phyloP scores from a whole-genome alignment of 2,329 filamentous ascomycete species.

The Ophiostoma pallidulum region DNA sequence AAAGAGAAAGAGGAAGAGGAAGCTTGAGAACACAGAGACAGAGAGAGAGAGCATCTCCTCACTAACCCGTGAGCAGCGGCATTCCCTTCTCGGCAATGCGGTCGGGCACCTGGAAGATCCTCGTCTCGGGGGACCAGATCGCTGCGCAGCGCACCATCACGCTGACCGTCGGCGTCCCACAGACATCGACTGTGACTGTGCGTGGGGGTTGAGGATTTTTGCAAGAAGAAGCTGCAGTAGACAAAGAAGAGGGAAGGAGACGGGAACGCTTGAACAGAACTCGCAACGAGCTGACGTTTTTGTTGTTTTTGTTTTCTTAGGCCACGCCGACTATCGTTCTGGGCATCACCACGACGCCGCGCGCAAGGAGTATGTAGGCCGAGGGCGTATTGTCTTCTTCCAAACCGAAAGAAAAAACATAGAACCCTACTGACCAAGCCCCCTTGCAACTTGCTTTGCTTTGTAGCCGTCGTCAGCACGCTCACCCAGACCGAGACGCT shows the following conservation, averaged over 20 bases:
- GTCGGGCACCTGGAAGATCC: constrained; percentile 29
- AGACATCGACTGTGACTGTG: constrained; percentile 27
- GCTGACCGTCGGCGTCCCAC: constrained; percentile 25
- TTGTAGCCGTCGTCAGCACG: constrained; percentile 22
- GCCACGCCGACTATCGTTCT: constrained; percentile 30
- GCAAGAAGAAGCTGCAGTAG: background rate
- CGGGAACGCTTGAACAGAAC: too few relatives aligned
- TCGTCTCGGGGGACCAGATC: constrained; percentile 27
- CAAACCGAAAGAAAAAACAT: too few relatives aligned
- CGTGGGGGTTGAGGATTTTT: too few relatives aligned
- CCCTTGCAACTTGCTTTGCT: too few relatives aligned
- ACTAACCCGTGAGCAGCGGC: too few relatives aligned
- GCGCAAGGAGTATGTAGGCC: constrained; percentile 27
- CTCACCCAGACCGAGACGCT: constrained; percentile 26
- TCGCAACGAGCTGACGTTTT: too few relatives aligned
- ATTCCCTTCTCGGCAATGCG: constrained; percentile 30
- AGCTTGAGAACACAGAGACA: too few relatives aligned
- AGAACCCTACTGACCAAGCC: too few relatives aligned
- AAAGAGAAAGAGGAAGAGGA: background rate
- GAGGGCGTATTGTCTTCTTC: too few relatives aligned
- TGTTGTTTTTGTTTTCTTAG: constrained; percentile 19
- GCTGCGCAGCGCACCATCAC: constrained; percentile 28
- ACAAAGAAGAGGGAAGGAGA: too few relatives aligned
- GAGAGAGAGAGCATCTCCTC: too few relatives aligned
- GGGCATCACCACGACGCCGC: constrained; percentile 29